Base-by-base conservation (phyloP, 2,329 filamentous ascomycete species). In the Colletotrichum acutatum region DNA sequence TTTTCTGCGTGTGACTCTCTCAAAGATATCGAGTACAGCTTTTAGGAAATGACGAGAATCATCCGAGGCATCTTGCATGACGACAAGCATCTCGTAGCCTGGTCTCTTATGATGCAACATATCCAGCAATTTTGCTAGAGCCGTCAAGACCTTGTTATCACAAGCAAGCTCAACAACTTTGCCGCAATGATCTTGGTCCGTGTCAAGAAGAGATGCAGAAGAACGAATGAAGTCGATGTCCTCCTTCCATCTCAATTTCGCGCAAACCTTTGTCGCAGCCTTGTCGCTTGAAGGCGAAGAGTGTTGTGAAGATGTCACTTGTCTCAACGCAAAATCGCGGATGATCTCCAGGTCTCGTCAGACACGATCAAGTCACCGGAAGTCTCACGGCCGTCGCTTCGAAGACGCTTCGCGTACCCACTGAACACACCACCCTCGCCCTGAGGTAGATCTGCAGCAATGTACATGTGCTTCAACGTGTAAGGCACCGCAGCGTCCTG, bases 321-420 rank as follows among this genome's bases (percentile, higher is more conserved):
- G 68, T 3, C 74, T 60, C 53, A 75, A 26, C 1, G 72, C 68
- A 30, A 75, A 74, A 6, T 66, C 58, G 12, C 61, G 67, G 0
- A 71, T 69, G 5, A 68, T 30, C 22, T 56, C 72, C 74, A 74
- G 8, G 14, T 12, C 32, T 70, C 60, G 16, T 74, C 74, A 4
- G 72, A 75, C 1, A 70, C 37, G 5, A 71, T 30, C 63, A 71
- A 34, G 4, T 71, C 61, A 9, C 67, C 67, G 5, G 67, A 59
- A 6, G 42, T 71, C 63, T 71, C 68, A 9, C 58, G 68, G 2
- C 64, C 68, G 16, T 56, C 22, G 5, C 24, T 37, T 4, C 24
- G 24, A 9, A 71, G n/a, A 14, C 57, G 62, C 14, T 32, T 71
- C 24, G 62, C 68, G 11, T 56, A 71, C 5, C 63, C 68, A 1